Evolutionary conservation across 441 rosid genomes (phyloP).

Genomic region (Raphanus hybrid): DNA sequence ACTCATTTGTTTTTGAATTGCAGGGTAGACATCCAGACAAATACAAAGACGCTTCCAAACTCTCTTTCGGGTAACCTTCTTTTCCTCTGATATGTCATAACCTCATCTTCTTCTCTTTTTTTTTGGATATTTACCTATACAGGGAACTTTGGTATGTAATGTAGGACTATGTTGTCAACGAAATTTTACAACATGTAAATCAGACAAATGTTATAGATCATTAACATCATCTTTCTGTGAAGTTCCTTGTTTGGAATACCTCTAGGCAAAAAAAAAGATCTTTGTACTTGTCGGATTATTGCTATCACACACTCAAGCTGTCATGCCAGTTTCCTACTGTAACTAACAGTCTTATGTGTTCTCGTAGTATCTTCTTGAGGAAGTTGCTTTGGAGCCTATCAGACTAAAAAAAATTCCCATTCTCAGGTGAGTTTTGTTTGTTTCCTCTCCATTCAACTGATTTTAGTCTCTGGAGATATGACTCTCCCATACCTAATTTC

Average conservation of each 20-base stretch:
- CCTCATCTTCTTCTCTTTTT: not conserved
- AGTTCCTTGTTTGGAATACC: too few species aligned
- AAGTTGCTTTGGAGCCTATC: slow-evolving; percentile 71
- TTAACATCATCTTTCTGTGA: not conserved
- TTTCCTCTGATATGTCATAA: not conserved
- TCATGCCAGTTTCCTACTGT: slow-evolving; percentile 2
- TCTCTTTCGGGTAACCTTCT: slow-evolving; percentile 60
- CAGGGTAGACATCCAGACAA: slow-evolving; percentile 98
- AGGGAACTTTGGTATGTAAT: not conserved
- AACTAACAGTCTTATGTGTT: slow-evolving; percentile 22
- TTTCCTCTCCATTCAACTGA: slow-evolving; percentile 11
- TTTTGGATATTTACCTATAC: not conserved
- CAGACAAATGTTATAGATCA: not conserved
- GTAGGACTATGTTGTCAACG: too few species aligned
- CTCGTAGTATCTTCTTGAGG: slow-evolving; percentile 84
- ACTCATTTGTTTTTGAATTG: not conserved
- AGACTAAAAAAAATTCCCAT: slow-evolving; percentile 74
- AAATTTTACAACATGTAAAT: too few species aligned
- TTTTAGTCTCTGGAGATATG: not conserved
- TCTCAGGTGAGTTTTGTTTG: slow-evolving; percentile 56
- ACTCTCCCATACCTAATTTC: slow-evolving; percentile 31
- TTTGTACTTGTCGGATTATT: too few species aligned
- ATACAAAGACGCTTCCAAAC: slow-evolving; percentile 75
- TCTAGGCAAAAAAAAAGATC: too few species aligned
- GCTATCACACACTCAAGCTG: too few species aligned